Base-by-base conservation (phyloP, 345 rosid genomes). In the Acer campestre region DNA sequence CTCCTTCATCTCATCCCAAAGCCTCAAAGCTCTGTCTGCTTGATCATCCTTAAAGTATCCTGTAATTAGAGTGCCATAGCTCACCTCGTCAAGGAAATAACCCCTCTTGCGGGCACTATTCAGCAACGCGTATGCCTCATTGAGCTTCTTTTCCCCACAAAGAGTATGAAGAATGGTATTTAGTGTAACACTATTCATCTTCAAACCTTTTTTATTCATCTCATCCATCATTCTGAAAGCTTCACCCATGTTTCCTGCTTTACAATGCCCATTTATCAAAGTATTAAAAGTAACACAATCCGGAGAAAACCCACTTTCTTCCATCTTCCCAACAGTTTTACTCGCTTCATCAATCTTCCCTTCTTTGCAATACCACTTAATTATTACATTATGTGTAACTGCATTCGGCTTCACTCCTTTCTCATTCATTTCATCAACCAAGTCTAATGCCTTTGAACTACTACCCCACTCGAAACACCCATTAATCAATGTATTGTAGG, bases 1-100 rank as follows among this genome's bases (percentile, higher is more conserved):
- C 82, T 79, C 86, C 87, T 86, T 93, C 96, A 95, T 93, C 84
- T 93, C 97, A 40, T 85, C 87, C 99, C 99, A 93, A 69, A 90
- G 88, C 71, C 82, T 81, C 74, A 91, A 76, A 61, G 93, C 97
- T 59, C 62, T 80, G 65, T 78, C 89, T 7, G 67, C 71, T 68
- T 82, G 84, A 68, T 82, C 89, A 82, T 82, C 85, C 82, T 83
- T 91, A 59, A 90, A 92, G 79, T 82, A 91, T 62, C 98, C 97
- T 0, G 59, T 79, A 59, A 95, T 90, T 78, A 95, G 58, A 63
- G 96, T 95, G 22, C 93, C 94, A 77, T 92, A 92, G 71, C 93
- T 93, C 67, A 90, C 89, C 86, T 88, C 97, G 80, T 93, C 93
- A 61, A 91, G 84, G 71, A 85, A 84, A 85, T 91, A 95, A 22